Evolutionary conservation across 441 rosid genomes (phyloP), one percentile per base, ranked within the genome.

Genomic region (Melastoma candidum): DNA sequence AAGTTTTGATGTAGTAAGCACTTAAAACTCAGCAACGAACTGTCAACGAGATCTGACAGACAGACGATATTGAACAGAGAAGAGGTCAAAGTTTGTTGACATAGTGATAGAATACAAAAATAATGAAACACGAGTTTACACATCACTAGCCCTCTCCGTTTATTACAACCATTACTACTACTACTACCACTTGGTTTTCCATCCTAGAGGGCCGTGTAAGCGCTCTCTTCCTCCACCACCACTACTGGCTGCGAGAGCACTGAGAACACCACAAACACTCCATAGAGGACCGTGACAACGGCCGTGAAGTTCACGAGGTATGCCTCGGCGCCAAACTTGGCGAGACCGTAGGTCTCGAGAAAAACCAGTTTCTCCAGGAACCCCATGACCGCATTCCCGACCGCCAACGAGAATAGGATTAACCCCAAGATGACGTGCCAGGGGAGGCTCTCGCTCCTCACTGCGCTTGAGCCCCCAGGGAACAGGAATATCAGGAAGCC

Each of bases 251-350:
- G 79, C 7, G 73, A 63, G 22, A 68, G 59, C 56, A 68, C 84
- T 0, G 89, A 59, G 27, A 92, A 46, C 2, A 85, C 60, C 7
- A 92, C 97, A 11, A 82, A 82, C 50, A 73, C 60, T 26, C 95
- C 95, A 29, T 72, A 85, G 2, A 88, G 54, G 41, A 92, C 55
- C 3, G 98, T 71, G 46, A 75, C 48, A 46, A 88, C 63, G n/a
- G 97, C 97, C 1, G 84, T 82, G 83, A 92, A 88, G 74, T 92
- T 92, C 29, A 80, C 87, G 26, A 88, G 95, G 63, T 74, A 65
- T 22, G 89, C 95, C 72, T 82, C 87, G 0, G 84, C 1, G 0
- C 88, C 78, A 41, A 69, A 85, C 66, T 85, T 92, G 10, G 75
- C 85, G 8, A 92, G 64, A 1, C 94, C 94, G 6, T 85, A 68